Conservation (phyloP, 2,329 filamentous ascomycete species). For the Arthrobotrys sphaeroides region DNA sequence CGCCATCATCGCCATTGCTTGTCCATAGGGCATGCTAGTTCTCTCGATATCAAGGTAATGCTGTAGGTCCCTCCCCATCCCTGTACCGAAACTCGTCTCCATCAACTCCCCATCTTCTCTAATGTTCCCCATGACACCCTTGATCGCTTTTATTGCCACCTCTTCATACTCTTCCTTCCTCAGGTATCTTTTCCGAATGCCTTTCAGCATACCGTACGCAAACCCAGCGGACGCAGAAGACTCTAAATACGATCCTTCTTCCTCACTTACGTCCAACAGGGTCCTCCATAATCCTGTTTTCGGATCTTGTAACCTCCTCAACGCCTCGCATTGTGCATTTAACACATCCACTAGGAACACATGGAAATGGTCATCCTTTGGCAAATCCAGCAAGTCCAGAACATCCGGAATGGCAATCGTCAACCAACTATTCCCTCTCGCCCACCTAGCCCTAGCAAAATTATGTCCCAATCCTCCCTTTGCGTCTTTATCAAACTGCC, state of each 20-base stretch:
- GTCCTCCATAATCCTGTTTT: slow-evolving; percentile 76
- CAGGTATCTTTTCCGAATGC: slow-evolving; percentile 75
- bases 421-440: slow-evolving; percentile 75
- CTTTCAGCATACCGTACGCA: slow-evolving; percentile 81
- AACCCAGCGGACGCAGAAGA: slow-evolving; percentile 82
- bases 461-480: slow-evolving; percentile 65
- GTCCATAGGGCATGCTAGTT: slow-evolving; percentile 85
- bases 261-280: slow-evolving; percentile 73
- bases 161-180: slow-evolving; percentile 68
- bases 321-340: slow-evolving; percentile 73
- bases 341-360: slow-evolving; percentile 70
- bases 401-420: slow-evolving; percentile 87
- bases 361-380: slow-evolving; percentile 70
- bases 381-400: slow-evolving; percentile 74
- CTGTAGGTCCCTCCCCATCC: slow-evolving; percentile 76
- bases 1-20: slow-evolving; percentile 85
- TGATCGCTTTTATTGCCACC: slow-evolving; percentile 72
- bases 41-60: slow-evolving; percentile 80
- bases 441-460: slow-evolving; percentile 70
- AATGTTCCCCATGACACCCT: slow-evolving; percentile 73
- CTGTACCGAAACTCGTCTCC: slow-evolving; percentile 81
- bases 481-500: slow-evolving; percentile 74
- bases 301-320: slow-evolving; percentile 69
- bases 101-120: slow-evolving; percentile 74
- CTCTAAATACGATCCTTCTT: slow-evolving; percentile 74